Base-by-base conservation (phyloP, 1,284 basidiomycete genomes). In the Gomphus bonarii region DNA sequence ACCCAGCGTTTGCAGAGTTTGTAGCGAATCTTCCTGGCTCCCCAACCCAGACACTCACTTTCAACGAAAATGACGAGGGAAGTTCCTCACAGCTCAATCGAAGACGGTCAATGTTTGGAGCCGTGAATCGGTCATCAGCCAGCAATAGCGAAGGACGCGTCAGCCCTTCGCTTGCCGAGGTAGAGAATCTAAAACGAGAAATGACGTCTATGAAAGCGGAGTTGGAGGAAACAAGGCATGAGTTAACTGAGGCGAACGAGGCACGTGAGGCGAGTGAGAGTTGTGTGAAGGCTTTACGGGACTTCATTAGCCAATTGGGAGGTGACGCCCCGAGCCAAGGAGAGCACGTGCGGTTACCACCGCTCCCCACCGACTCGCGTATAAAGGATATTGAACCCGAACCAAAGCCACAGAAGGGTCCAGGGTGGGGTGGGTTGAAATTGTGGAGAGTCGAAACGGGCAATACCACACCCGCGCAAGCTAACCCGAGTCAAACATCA, bases 251-350 rank as follows among this genome's bases (percentile, higher is more conserved):
- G 64, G 78, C 85, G 1, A 85, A 81, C 59, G 93, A 97, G 68
- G 91, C 89, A 2, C 77, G 82, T 47, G 82, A 89, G 64, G 93
- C 93, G 8, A 89, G 85, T n/a, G 92, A 97, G 62, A 79, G 78
- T 2, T 94, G 91, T 65, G 82, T 89, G 60, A 81, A 80, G 57
- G 88, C 88, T 0, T 72, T 97, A 36, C 78, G 91, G 40, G 86
- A 85, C 57, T 97, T 92, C 66, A 93, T 97, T 63, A 81, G 84
- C 22, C 83, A 88, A 63, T 80, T 85, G 65, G 81, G 80, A 42
- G 80, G 79, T 3, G 66, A 68, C 50, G 59, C 65, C n/a, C 57
- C 63, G 16, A n/a, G 50, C 8, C 50, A 51, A 38, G 50, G 48
- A 16, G 48, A 35, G 50, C 36, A 5, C 6, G 63, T 76, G 44